Evolutionary conservation across 352 stramenopile genomes (phyloP), one percentile per base, ranked within the genome.

Genomic region (Phytophthora pini): DNA sequence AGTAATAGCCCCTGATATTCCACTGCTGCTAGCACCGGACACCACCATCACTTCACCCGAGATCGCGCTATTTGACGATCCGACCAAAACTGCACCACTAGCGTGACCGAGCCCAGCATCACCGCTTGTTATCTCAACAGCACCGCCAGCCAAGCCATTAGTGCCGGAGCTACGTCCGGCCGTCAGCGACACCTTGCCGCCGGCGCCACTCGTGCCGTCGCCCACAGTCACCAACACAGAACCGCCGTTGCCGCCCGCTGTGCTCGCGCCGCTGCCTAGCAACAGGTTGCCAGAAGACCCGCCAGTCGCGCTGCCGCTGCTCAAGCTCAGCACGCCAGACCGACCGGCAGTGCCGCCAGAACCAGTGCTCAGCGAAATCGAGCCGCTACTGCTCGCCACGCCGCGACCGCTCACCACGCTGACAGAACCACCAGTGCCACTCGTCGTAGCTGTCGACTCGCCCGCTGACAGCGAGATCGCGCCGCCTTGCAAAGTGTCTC

Each of bases 61-160:
- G 2, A 41, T 11, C 2, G 5, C 55, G 22, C 65, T 62, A 29
- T 11, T 60, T n/a, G 65, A 61, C 2, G 79, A 78, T 2, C 11
- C 20, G 26, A 88, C 8, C 17, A 27, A 36, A 13, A 85, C 49
- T 5, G 22, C 54, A 11, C 79, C 79, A 34, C 74, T 77, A 17
- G 4, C 11, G 10, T 32, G 20, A 10, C 38, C 1, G 46, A 56
- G 13, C 67, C 59, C 13, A 47, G 22, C 10, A 22, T 6, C 40
- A 46, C 74, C 62, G 27, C 17, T 49, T 22, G 29, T 32, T 8
- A 50, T 61, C 5, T 51, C 17, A 43, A 44, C 47, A n/a, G 15
- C 45, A 29, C 34, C 22, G 26, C n/a, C 40, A 24, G 20, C 27
- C 34, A 61, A 56, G 8, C 53, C 57, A 38, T 8, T 45, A 2